Conservation (phyloP, 1,284 basidiomycete genomes). For the Puccinia novopanici region DNA sequence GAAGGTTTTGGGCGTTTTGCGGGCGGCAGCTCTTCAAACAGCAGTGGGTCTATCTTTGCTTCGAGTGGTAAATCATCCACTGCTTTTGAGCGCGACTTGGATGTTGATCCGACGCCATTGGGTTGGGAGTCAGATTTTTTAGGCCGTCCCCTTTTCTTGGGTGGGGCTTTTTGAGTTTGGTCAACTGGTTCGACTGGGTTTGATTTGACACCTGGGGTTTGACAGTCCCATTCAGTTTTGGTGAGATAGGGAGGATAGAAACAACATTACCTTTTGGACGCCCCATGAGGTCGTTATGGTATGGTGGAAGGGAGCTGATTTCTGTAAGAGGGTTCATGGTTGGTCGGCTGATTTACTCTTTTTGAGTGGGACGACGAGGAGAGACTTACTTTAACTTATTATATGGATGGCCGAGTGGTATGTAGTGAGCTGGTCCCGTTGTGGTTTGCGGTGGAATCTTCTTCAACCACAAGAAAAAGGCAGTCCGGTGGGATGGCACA, state of each 20-base stretch:
- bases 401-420: too few species aligned
- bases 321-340: neutral
- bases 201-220: neutral
- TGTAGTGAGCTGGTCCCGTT: too few species aligned
- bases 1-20: constrained; percentile 5
- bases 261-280: neutral
- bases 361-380: too few species aligned
- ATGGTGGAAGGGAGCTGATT: neutral
- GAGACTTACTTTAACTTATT: too few species aligned
- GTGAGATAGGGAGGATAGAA: neutral
- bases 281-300: neutral
- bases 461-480: too few species aligned
- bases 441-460: too few species aligned
- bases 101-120: neutral
- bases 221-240: neutral
- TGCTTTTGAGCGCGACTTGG: neutral
- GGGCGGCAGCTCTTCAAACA: constrained; percentile 12
- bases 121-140: constrained; percentile 3
- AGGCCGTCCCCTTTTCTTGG: constrained; percentile 15
- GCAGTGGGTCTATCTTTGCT: constrained; percentile 4
- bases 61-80: neutral
- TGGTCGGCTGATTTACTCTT: too few species aligned
- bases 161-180: neutral
- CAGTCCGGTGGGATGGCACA: too few species aligned
- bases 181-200: neutral